Base-by-base conservation (phyloP, 2,329 filamentous ascomycete genomes). In the Nemania sp. region DNA sequence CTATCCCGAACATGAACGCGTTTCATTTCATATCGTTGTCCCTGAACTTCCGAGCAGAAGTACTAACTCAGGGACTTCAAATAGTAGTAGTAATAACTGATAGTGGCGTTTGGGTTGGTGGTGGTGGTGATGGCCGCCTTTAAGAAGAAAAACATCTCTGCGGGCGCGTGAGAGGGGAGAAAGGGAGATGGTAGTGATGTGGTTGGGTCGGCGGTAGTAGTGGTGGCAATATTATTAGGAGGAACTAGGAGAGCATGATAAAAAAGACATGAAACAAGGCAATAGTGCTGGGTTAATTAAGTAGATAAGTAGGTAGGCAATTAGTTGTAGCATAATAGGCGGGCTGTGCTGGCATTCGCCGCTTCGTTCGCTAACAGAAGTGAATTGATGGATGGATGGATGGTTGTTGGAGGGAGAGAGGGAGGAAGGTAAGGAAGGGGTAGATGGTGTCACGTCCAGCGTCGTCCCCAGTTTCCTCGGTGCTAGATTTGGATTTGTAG, bases 251-350 rank as follows among this genome's bases (percentile, higher is more conserved):
- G 39, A 42, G 12, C 2, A 36, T n/a, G n/a, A n/a, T n/a, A n/a
- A n/a, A n/a, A n/a, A n/a, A n/a, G n/a, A n/a, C n/a, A n/a, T n/a
- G n/a, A 30, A 49, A 40, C 37, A 12, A 7, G 5, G n/a, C 15
- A 49, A 46, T 54, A 34, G 36, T 54, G 46, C 36, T 46, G 36
- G 46, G 45, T 50, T 50, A 54, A 41, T 41, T 54, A 50, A 42
- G 45, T 30, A 31, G 17, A n/a, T 54, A 49, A 49, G 12, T 44
- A 54, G 24, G n/a, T n/a, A 14, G 23, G 39, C 23, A 36, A 34
- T 26, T 17, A 23, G 7, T 33, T 17, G 17, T 33, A 12, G 6
- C 26, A 12, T 12, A 6, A 12, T 14, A 5, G 8, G 9, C 19
- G 6, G 17, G 5, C 17, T 30, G 12, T 15, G 20, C 30, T 22